A percentile compares a stretch with the other conserved stretches of the same genome.
These are phyloP conservation scores for Hypomontagnella monticulosa DNA, from an alignment of 495 filamentous ascomycete genomes.

Conservation along the genomic window DNA sequence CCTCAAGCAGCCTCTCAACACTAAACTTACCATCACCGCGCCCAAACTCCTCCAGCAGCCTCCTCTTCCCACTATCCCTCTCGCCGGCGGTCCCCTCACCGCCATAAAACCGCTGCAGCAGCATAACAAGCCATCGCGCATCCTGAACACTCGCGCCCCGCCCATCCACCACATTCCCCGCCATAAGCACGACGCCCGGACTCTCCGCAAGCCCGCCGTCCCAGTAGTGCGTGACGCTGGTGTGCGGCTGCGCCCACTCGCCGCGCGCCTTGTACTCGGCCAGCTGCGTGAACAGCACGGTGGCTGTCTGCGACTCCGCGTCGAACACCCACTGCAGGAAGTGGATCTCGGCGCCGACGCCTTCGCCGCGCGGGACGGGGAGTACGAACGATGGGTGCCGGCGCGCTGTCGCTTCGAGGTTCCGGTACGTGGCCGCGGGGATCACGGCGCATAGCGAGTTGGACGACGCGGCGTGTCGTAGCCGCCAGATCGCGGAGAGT, in stretches of 20 bases:
- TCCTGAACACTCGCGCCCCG: slow-evolving; percentile 80
- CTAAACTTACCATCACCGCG: slow-evolving; percentile 79
- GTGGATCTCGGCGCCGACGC: slow-evolving; percentile 80
- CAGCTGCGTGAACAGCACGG: slow-evolving; percentile 90
- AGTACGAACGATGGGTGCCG: slow-evolving; percentile 88
- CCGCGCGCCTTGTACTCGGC: slow-evolving; percentile 92
- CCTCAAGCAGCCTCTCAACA: slow-evolving; percentile 83
- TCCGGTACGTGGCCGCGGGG: slow-evolving; percentile 72
- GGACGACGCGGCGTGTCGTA: slow-evolving; percentile 77
- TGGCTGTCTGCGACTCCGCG: slow-evolving; percentile 69
- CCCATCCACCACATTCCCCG: slow-evolving; percentile 79
- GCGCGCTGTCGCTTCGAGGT: slow-evolving; percentile 73
- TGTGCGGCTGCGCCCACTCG: slow-evolving; percentile 88
- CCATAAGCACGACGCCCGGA: slow-evolving; percentile 83
- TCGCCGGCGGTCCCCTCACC: slow-evolving; percentile 60
- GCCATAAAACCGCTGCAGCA: slow-evolving; percentile 91
- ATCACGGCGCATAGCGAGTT: slow-evolving; percentile 84
- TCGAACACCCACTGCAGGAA: slow-evolving; percentile 82
- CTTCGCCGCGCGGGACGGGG: slow-evolving; percentile 75
- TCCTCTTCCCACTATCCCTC: slow-evolving; percentile 54
- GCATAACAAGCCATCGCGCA: slow-evolving; percentile 89
- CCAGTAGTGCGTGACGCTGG: slow-evolving; percentile 88
- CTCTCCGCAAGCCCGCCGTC: slow-evolving; percentile 69
- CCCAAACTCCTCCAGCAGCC: slow-evolving; percentile 83
- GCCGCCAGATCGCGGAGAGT: slow-evolving; percentile 88